Evolutionary conservation across 1,284 basidiomycete genomes (phyloP), one percentile per base, ranked within the genome.

Genomic region (Trichosporon inkin): DNA sequence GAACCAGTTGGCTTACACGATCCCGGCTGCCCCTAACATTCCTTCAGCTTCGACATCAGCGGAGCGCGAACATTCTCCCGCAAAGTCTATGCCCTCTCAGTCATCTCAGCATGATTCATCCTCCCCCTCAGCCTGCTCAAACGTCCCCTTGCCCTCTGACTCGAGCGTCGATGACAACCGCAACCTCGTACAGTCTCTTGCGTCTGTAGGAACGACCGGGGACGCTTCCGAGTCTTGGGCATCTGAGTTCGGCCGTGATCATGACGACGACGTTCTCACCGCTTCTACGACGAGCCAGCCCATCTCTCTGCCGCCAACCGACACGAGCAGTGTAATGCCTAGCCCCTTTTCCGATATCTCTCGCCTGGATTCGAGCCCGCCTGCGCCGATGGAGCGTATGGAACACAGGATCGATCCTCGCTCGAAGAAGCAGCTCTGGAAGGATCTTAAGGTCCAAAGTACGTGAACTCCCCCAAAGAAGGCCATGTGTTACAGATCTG

Each of bases 401-500:
- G 44, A 49, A 24, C 44, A 49, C 16, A 32, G 44, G 28, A 49
- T 49, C 34, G 57, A 58, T 56, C 49, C 60, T 19, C 56, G 58
- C 37, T 24, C 69, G 49, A 79, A 79, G 67, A 75, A 76, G 55
- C 71, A 77, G 61, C 66, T 79, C 8, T 79, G 77, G 77, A 69
- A 67, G 22, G 76, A 77, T 53, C 68, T 79, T 53, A 79, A 79
- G 62, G 53, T 73, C 6, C 72, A 78, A 59, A 76, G 75, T 75
- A 53, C 62, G 75, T 65, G 16, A 3, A 10, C 24, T 16, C 28
- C 35, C 4, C 1, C 2, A 22, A 7, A 17, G 34, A 10, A 20
- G 19, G 11, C 10, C 10, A 8, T 19, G 14, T 37, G 17, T 13
- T n/a, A 8, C 16, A 7, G 3, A 36, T 24, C 63, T 63, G 28